Evolutionary conservation across 2,329 filamentous ascomycete species (phyloP).

Genomic region (Fusarium dlaminii): DNA sequence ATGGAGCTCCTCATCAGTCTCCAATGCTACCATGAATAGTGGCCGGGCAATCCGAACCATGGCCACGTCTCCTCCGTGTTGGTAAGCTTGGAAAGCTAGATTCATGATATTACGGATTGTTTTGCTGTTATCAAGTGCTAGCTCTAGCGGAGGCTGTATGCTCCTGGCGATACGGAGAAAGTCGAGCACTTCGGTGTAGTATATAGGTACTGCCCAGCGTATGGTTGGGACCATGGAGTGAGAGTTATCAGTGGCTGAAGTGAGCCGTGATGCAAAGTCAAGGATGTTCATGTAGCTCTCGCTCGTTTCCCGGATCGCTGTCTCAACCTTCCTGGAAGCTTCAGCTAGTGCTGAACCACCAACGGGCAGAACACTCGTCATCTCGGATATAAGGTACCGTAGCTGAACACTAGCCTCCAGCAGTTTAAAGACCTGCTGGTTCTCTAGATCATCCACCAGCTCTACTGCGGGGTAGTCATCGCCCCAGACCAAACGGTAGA

Average conservation of each 20-base stretch:
- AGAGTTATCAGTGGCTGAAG: not conserved
- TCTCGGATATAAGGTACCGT: not conserved
- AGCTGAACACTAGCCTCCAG: not conserved
- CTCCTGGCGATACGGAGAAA: not conserved
- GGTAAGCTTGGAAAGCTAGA: not conserved
- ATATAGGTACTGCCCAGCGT: not conserved
- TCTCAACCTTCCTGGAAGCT: not conserved
- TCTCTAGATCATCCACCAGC: not conserved
- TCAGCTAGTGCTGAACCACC: not conserved
- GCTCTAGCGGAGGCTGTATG: fast-evolving
- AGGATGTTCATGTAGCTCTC: not conserved
- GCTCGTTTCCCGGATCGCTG: fast-evolving
- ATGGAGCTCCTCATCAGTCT: not conserved
- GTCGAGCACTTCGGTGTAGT: not conserved
- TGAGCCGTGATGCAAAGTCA: not conserved
- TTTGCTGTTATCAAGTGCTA: fast-evolving
- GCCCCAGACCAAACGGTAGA: not conserved
- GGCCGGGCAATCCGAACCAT: not conserved
- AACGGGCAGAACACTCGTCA: not conserved
- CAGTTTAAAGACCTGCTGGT: not conserved
- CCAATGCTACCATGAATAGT: not conserved
- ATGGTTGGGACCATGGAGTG: not conserved
- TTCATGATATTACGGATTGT: not conserved
- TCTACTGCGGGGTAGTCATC: not conserved
- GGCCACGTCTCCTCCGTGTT: not conserved